Evolutionary conservation across 345 rosid genomes (phyloP).

Genomic region (Brassica carinata): DNA sequence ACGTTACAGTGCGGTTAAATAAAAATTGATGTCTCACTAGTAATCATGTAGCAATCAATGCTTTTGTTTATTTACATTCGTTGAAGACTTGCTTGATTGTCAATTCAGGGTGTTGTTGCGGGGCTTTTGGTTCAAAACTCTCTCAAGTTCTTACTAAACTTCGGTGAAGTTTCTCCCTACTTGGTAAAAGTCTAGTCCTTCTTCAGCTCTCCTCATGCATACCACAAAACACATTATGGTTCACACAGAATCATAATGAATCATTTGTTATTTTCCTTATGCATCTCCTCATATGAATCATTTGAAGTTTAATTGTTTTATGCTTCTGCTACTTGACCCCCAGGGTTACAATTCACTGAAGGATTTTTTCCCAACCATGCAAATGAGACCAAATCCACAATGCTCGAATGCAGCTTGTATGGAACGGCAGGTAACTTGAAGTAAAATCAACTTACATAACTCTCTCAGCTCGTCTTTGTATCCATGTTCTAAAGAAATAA

Average conservation of each 20-base stretch:
- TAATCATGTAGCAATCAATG: too few species aligned
- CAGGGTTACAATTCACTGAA: constrained; percentile 97
- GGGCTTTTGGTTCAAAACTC: constrained; percentile 94
- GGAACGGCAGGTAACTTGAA: constrained; percentile 74
- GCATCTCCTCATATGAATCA: too few species aligned
- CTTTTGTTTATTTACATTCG: too few species aligned
- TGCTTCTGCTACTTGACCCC: constrained; percentile 30
- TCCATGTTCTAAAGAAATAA: constrained; percentile 13
- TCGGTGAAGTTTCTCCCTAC: constrained; percentile 88
- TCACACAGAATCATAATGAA: background rate
- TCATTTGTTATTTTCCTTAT: too few species aligned
- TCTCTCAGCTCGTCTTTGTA: constrained; percentile 12
- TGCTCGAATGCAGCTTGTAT: constrained; percentile 89
- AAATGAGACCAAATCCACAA: constrained; percentile 94
- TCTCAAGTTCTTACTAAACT: constrained; percentile 75
- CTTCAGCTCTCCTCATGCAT: too few species aligned
- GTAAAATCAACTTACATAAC: background rate
- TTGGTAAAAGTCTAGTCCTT: constrained; percentile 51
- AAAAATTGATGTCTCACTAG: too few species aligned
- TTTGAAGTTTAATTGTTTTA: background rate
- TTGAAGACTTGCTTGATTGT: constrained; percentile 10
- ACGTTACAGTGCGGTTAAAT: background rate
- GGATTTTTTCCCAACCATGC: constrained; percentile 94
- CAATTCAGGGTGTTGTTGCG: constrained; percentile 89
- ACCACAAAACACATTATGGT: too few species aligned